Base-by-base conservation (phyloP, 202 grass and related monocot genomes). In the Carex arenaria region DNA sequence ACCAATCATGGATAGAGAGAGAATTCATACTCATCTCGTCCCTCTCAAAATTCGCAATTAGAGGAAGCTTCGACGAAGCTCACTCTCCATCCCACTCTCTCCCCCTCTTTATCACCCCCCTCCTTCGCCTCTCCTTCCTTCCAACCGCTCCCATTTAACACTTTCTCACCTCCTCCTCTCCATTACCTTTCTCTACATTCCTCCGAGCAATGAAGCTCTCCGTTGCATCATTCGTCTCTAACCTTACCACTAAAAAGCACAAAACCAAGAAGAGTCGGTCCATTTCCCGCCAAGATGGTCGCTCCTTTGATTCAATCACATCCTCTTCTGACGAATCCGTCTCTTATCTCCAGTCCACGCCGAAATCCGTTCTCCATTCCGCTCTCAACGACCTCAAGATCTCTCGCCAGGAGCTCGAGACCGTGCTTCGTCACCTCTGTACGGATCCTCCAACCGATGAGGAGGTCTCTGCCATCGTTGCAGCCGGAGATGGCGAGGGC, bases 31-130 rank as follows among this genome's bases (percentile, higher is more conserved):
- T 7, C 1, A n/a, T 47, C 1, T 18, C n/a, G 38, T 81, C 64
- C 45, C 80, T 67, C 64, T 67, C 64, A 55, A 82, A 67, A 67
- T 82, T 67, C 43, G 2, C 8, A 55, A 55, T 14, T 36, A 2
- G 7, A 82, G 40, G 92, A 94, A 94, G 88, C 86, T 94, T 94
- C 92, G 3, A 3, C 38, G 92, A 94, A 94, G 88, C 84, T 93
- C 88, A 84, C 87, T 54, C n/a, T 7, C 43, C 47, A 23, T 31
- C 81, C 1, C 82, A 76, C 40, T 64, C 28, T 85, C 67, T 55
- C 34, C 45, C 15, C 4, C 71, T 61, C 59, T 82, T 77, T n/a
- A n/a, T 22, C 26, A 22, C 11, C 80, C 26, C 26, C 47, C 73
- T 32, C 32, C 85, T 60, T 82, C 72, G 34, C 20, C 82, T 31